phyloP scores from a whole-genome alignment of 225 moss, liverwort and hornwort genomes.

The Takakia lepidozioides region DNA sequence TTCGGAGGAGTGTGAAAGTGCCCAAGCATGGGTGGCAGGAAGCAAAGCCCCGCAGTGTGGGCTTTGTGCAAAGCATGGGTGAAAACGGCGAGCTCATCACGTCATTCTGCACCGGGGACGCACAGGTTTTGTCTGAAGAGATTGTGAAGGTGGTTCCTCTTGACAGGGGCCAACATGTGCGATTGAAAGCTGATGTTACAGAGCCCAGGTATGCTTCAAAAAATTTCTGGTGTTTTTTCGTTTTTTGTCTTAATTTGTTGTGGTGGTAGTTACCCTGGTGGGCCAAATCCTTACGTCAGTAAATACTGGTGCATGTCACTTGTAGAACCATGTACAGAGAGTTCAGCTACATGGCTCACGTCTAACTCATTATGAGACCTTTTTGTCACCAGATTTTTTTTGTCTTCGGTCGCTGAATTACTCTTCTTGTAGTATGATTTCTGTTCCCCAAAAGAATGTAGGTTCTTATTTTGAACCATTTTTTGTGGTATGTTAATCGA shows the following conservation, averaged over 20 bases:
- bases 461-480: too few species aligned
- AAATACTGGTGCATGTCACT: too few species aligned
- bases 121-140: conserved; percentile 28
- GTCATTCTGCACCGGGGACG: conserved; percentile 35
- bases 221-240: not conserved
- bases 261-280: too few species aligned
- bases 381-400: too few species aligned
- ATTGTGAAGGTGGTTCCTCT: conserved; percentile 34
- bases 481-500: too few species aligned
- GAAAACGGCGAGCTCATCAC: conserved; percentile 24
- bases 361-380: too few species aligned
- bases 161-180: conserved; percentile 34
- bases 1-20: conserved; percentile 22
- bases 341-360: too few species aligned
- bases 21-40: conserved; percentile 36
- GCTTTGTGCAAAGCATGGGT: conserved; percentile 26
- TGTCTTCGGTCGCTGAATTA: too few species aligned
- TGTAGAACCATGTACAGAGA: too few species aligned
- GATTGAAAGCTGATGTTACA: conserved; percentile 32
- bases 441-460: too few species aligned
- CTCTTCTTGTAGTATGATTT: too few species aligned
- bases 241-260: not conserved
- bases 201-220: conserved; percentile 24
- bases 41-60: conserved; percentile 32
- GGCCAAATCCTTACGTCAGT: too few species aligned